Evolutionary conservation across 257 asterid species (phyloP), one percentile per base, ranked within the genome.

Genomic region (Salvia rosmarinus): DNA sequence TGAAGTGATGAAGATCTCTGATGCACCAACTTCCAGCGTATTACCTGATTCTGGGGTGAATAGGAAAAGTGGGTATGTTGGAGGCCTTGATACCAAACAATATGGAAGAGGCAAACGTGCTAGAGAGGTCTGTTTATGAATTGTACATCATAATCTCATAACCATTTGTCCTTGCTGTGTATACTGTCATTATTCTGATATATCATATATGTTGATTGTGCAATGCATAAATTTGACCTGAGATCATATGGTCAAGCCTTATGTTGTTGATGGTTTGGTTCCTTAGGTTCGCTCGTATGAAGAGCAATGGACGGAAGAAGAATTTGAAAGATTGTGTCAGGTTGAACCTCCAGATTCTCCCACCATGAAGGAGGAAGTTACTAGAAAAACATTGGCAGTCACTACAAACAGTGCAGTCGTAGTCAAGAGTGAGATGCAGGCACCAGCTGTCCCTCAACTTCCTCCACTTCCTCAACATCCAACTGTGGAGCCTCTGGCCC

Each of bases 101-200:
- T 95, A 95, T 83, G 99, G 99, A 82, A 89, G 99, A 80, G 99
- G 99, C 70, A 95, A 95, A 85, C 87, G 99, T 82, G 89, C 97
- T 30, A 85, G 98, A 79, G 99, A 95, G 99, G 99, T 95, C 60
- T 16, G 86, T 77, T 80, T 64, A 46, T 73, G 72, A 40, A 14
- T 76, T 68, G 68, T 70, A 9, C 51, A 70, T 20, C 61, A 46
- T 39, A 51, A 58, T 72, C 21, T 68, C 49, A 19, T 70, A 32
- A 21, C 21, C 68, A n/a, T 69, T 67, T 68, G 14, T 67, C 57
- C 42, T 79, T 55, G 2, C 1, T 47, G 46, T 63, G 46, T 30
- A 64, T 64, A 32, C 71, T 16, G 5, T 46, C 20, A 47, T 21
- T 25, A 4, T 74, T 55, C 39, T 63, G 40, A 56, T 69, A 28